Percentiles rank a stretch among this genome's conserved stretches.
Evolutionary conservation across 345 rosid genomes (phyloP).

Genomic region (Eucalyptus lansdowneana): DNA sequence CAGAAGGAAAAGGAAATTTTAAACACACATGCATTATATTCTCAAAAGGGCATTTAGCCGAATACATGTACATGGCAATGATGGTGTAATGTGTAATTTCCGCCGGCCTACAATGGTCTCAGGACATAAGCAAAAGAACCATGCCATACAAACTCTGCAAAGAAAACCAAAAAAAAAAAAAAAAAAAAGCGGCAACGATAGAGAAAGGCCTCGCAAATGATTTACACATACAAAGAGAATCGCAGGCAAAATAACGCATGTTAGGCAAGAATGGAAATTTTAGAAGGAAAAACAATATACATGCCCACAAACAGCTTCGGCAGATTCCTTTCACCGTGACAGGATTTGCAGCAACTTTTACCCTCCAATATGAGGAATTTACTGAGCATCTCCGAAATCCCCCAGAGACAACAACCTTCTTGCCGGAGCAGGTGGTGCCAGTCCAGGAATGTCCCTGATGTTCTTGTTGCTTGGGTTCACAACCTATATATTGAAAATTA

Average conservation of each 20-base stretch:
- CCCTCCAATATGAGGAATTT: constrained; percentile 1
- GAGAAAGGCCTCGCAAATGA: constrained; percentile 4
- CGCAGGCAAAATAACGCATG: constrained; percentile 19
- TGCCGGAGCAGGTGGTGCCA: constrained; percentile 95
- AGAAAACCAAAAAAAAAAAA: neutral
- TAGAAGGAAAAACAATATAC: neutral
- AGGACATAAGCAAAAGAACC: neutral
- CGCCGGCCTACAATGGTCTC: neutral
- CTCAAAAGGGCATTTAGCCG: neutral
- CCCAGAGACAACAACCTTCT: constrained; percentile 68
- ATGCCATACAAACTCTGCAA: neutral
- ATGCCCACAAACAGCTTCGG: neutral
- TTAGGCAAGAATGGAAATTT: neutral
- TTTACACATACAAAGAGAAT: constrained; percentile 16
- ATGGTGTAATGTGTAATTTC: neutral
- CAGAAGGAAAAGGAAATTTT: neutral
- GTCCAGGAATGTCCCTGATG: constrained; percentile 93
- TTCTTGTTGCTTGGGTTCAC: constrained; percentile 85
- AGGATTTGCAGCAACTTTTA: neutral
- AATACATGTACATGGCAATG: neutral
- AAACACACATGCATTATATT: neutral
- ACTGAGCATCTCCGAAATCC: constrained; percentile 10
- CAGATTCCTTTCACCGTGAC: neutral
- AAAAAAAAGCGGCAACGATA: neutral
- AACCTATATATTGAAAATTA: constrained; percentile 26